Evolutionary conservation across 1,139 yeast species (phyloP), one percentile per base, ranked within the genome.

Genomic region (Protomyces gravidus): DNA sequence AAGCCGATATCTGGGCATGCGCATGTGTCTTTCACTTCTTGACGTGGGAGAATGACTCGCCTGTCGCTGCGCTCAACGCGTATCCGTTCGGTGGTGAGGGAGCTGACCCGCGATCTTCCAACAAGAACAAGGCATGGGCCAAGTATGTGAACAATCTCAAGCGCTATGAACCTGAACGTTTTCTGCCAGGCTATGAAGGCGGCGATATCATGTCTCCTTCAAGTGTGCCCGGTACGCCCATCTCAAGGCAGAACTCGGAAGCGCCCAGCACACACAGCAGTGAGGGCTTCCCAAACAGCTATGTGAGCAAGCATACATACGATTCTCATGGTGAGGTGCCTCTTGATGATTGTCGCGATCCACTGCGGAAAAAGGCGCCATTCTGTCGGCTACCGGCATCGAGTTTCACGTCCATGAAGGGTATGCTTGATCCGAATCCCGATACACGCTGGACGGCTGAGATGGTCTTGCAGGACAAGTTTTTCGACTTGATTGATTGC

Each of bases 1-100:
- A 86, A 50, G 87, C 86, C 3, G 96, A 89, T 72, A 82, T 87
- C 46, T 89, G 96, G 96, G 82, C 95, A 0, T 86, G 95, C 73
- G 62, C 53, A 39, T 96, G 95, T 56, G 89, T 88, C 15, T 87
- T 89, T 40, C 89, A 86, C 70, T 84, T 89, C 86, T 94, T 95
- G 15, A 85, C 89, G 92, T 53, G 58, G 58, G 48, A 50, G 46
- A 53, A 53, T 45, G 58, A 53, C 21, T 50, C 47, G 21, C 58
- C 58, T 6, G 40, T 23, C 27, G 58, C 58, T 7, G 65, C 71
- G n/a, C 68, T 65, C 45, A 71, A 71, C 19, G 74, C 73, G 1
- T 69, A 69, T 13, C 67, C 72, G 11, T 72, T 72, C 59, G 63
- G 65, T 28, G 67, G 67, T 51, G 75, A 53, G 6, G 58, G 58